Base-by-base conservation (phyloP, 1,139 yeast species). In the Blastobotrys apis region DNA sequence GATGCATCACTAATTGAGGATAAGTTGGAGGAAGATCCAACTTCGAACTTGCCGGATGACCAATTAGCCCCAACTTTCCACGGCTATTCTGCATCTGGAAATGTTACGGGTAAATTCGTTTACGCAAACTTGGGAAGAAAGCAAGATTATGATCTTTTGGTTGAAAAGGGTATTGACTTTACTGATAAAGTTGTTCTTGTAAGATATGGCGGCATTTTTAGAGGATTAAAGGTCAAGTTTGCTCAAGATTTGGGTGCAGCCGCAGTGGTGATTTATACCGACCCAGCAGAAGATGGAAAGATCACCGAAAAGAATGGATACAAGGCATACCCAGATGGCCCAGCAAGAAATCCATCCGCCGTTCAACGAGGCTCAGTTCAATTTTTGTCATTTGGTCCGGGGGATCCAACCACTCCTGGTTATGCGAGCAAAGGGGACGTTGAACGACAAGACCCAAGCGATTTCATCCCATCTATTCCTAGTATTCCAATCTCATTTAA, bases 331-430 rank as follows among this genome's bases (percentile, higher is more conserved):
- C 88, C 88, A 1, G 59, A 74, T 1, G 88, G 88, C 1, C 81
- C 80, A 1, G 85, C 86, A 1, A 70, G 87, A 50, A 75, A 81
- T 54, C 86, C 85, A 17, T 73, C 81, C 13, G 65, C 80, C 25
- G 84, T 84, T 32, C 92, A 85, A 68, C 74, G 96, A 58, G 95
- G 95, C 1, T 80, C 90, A 47, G 92, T 82, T 3, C 85, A 81
- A 63, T 87, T 81, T 58, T 68, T 87, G 44, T 84, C 94, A 1
- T 75, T 75, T 38, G 68, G 72, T 4, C 95, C 95, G 1, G 96
- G 96, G 40, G 96, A 88, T 59, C 96, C 96, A 33, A 80, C 94
- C 2, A 83, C 94, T 3, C 94, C 94, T 17, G 92, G 92, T 0
- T 80, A 78, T 56, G 80, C 94, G 4, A 80, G 87, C 34, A 80